Evolutionary conservation across 441 rosid genomes (phyloP).

Genomic region (Kokia cookei): DNA sequence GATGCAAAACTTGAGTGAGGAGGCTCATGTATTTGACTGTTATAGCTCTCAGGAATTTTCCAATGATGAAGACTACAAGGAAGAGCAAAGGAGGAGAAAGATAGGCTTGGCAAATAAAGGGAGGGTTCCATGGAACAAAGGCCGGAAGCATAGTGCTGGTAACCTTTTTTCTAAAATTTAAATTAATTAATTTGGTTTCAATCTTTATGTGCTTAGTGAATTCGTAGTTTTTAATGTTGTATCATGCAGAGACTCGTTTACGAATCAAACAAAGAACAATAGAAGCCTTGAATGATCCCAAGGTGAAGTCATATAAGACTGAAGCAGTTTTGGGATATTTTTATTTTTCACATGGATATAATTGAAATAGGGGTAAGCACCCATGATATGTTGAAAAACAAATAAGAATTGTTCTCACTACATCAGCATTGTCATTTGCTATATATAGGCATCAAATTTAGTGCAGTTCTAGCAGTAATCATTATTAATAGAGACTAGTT

Average conservation of each 20-base stretch:
- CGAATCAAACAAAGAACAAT: slow-evolving; percentile 72
- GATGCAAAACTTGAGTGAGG: slow-evolving; percentile 15
- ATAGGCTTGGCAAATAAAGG: slow-evolving; percentile 76
- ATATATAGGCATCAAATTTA: background rate
- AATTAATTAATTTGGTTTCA: background rate
- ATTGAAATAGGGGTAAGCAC: slow-evolving; percentile 8
- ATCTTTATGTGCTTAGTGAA: slow-evolving; percentile 2
- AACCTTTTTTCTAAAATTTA: slow-evolving; percentile 2
- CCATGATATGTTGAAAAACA: background rate
- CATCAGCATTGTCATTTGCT: background rate
- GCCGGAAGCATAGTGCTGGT: slow-evolving; percentile 71
- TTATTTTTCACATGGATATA: slow-evolving; percentile 2
- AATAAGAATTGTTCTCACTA: background rate
- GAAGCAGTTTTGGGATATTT: slow-evolving; percentile 20
- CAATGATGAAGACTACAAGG: slow-evolving; percentile 18
- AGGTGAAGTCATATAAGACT: slow-evolving; percentile 93
- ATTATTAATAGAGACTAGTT: background rate
- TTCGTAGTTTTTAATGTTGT: slow-evolving; percentile 6
- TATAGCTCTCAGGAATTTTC: slow-evolving; percentile 5
- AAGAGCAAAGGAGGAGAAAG: slow-evolving; percentile 48
- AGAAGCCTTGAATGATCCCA: slow-evolving; percentile 79
- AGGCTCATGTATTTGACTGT: slow-evolving; percentile 9
- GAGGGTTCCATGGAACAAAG: slow-evolving; percentile 84
- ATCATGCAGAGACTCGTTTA: slow-evolving; percentile 53
- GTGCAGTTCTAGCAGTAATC: background rate